Evolutionary conservation across 192 early-diverging fungal genomes (phyloP), one percentile per base, ranked within the genome.

Genomic region (Umbelopsis vinacea): DNA sequence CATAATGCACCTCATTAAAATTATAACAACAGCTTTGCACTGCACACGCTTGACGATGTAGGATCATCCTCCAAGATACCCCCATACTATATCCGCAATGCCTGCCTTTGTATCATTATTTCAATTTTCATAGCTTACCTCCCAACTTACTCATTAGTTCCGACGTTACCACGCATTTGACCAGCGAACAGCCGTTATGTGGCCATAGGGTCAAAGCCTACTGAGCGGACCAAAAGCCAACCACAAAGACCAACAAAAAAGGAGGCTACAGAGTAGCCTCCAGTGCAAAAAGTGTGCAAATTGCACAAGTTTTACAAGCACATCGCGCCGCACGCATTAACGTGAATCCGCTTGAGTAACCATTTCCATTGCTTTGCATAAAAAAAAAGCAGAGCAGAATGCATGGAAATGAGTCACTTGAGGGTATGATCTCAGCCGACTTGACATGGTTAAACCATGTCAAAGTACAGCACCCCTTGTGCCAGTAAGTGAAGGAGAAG

Each of bases 371-470:
- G 17, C 57, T 37, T 63, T 63, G 57, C 57, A 33, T 50, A 50
- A 19, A 63, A 63, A 60, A 63, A 63, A 19, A 63, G 57, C 57
- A 63, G 35, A 63, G 57, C 57, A 35, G 33, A 63, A 63, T 63
- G 33, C 48, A 63, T 63, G 57, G 57, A 63, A 33, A 63, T 63
- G 33, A 6, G 57, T 37, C 57, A 63, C 57, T 63, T 63, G 57
- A 63, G 57, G 57, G 57, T 63, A 63, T 63, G 57, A 63, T 63
- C 57, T 63, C 57, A 63, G 57, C 57, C 57, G 57, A 63, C 57
- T 63, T 63, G 57, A 26, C 14, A 63, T 35, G 57, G 57, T 63
- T 17, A 19, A 63, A 63, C 57, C 57, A 29, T 63, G 33, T 26
- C 57, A 63, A 37, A 63, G 57, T 63, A 55, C 57, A 63, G 57